Conservation (phyloP, 305 asterid species). For the Stenogyne calaminthoides region DNA sequence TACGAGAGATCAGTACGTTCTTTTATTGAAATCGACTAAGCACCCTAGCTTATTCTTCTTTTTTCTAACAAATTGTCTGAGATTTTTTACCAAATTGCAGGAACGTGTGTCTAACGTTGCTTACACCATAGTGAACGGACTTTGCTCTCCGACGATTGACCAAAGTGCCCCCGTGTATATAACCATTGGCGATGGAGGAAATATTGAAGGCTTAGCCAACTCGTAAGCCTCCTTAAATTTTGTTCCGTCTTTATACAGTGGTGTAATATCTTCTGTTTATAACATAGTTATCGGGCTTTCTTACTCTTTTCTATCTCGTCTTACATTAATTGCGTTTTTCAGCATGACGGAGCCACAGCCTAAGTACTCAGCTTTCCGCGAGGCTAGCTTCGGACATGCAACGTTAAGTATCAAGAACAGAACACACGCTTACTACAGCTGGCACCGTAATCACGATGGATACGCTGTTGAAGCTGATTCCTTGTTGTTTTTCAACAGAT, state of each 20-base stretch:
- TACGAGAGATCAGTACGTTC: conserved; percentile 75
- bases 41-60: not conserved
- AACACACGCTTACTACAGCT: conserved; percentile 67
- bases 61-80: not conserved
- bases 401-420: conserved; percentile 71
- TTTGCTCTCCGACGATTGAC: conserved; percentile 55
- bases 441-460: conserved; percentile 83
- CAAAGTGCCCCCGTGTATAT: conserved; percentile 72
- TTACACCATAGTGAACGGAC: conserved; percentile 59
- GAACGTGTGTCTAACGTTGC: conserved; percentile 70
- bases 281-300: not conserved
- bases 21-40: not conserved
- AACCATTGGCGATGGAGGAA: conserved; percentile 85
- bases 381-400: conserved; percentile 91
- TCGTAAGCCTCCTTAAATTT: conserved; percentile 39
- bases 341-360: conserved; percentile 94
- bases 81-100: conserved; percentile 31
- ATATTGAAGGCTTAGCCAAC: conserved; percentile 66
- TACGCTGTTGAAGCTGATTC: conserved; percentile 65
- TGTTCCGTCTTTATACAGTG: not conserved
- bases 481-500: conserved; percentile 65
- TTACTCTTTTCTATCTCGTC: too few relatives aligned
- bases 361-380: conserved; percentile 73
- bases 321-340: too few relatives aligned
- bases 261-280: not conserved